Conservation (phyloP, 805 yeast species). For the Saturnispora dispora region DNA sequence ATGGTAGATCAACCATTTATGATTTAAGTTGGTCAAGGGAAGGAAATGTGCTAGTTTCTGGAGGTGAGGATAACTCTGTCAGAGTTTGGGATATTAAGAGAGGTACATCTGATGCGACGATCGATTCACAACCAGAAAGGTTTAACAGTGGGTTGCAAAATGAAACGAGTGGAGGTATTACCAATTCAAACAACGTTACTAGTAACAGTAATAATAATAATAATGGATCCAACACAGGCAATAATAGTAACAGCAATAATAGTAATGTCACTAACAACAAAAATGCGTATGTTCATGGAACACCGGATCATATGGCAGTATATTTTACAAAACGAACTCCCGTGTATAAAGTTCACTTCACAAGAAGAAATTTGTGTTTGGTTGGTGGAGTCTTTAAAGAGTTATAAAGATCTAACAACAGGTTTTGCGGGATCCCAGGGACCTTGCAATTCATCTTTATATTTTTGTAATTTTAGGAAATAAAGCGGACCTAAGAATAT, state of each 20-base stretch:
- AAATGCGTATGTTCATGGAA: constrained; percentile 42
- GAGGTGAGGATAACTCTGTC: constrained; percentile 87
- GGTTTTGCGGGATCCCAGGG: constrained; percentile 93
- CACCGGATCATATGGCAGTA: constrained; percentile 76
- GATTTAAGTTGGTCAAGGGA: constrained; percentile 79
- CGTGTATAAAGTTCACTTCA: constrained; percentile 85
- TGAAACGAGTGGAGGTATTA: neutral
- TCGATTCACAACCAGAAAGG: constrained; percentile 39
- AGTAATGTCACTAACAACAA: constrained; percentile 30
- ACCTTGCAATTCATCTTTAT: constrained; percentile 80
- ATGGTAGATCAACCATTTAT: constrained; percentile 78
- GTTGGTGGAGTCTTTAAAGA: constrained; percentile 84
- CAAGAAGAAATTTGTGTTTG: constrained; percentile 80
- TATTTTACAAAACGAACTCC: constrained; percentile 92
- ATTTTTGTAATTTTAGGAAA: constrained; percentile 62
- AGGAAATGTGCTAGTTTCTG: constrained; percentile 82
- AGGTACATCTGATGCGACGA: constrained; percentile 54
- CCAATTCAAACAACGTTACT: constrained; percentile 11
- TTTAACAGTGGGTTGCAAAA: constrained; percentile 26
- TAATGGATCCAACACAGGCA: constrained; percentile 2
- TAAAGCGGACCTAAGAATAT: constrained; percentile 57
- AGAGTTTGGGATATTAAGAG: constrained; percentile 93
- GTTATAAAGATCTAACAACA: constrained; percentile 32
- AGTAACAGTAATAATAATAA: constrained; percentile 11
- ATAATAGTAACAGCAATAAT: constrained; percentile 18